Percentiles rank a stretch among this genome's conserved stretches.
Evolutionary conservation across 108 stramenopile genomes (phyloP).

Genomic region (Skeletonema menzelii): DNA sequence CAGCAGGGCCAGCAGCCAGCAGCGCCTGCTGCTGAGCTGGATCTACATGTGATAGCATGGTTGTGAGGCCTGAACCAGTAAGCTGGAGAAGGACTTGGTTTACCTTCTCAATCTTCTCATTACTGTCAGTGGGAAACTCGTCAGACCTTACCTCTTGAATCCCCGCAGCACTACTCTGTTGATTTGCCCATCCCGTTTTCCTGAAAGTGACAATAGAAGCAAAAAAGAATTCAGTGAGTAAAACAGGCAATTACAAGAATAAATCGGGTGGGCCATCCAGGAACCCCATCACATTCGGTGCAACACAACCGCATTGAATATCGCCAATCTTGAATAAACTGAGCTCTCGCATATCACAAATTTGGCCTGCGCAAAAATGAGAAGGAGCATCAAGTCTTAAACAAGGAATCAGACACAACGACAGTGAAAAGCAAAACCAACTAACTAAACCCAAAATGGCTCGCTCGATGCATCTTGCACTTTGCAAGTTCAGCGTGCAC

Average conservation of each 20-base stretch:
- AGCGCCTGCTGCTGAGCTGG: slow-evolving; percentile 29
- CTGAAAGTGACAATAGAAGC: slow-evolving; percentile 13
- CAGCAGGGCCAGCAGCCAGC: slow-evolving; percentile 45
- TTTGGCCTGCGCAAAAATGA: slow-evolving; percentile 12
- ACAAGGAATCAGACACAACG: slow-evolving; percentile 8
- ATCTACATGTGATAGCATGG: slow-evolving; percentile 37
- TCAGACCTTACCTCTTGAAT: slow-evolving; percentile 60
- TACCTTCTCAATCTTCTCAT: slow-evolving; percentile 65
- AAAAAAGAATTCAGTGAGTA: background rate
- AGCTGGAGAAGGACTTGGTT: slow-evolving; percentile 52
- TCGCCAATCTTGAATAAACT: background rate
- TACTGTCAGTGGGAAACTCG: slow-evolving; percentile 73
- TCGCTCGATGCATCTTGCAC: slow-evolving; percentile 2
- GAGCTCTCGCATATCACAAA: background rate
- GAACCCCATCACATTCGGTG: background rate
- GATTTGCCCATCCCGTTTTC: slow-evolving; percentile 91
- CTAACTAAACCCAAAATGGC: background rate
- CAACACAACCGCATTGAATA: slow-evolving; percentile 6
- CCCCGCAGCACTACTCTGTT: slow-evolving; percentile 54
- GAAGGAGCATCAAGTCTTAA: slow-evolving; percentile 16
- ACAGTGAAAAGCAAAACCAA: slow-evolving; percentile 9
- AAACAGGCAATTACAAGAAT: slow-evolving; percentile 10
- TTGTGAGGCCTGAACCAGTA: slow-evolving; percentile 46
- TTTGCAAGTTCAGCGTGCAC: slow-evolving; percentile 1
- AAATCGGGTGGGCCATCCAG: background rate